phyloP scores from a whole-genome alignment of 2,329 filamentous ascomycete species.

The Aotearoamyces nothofagi region DNA sequence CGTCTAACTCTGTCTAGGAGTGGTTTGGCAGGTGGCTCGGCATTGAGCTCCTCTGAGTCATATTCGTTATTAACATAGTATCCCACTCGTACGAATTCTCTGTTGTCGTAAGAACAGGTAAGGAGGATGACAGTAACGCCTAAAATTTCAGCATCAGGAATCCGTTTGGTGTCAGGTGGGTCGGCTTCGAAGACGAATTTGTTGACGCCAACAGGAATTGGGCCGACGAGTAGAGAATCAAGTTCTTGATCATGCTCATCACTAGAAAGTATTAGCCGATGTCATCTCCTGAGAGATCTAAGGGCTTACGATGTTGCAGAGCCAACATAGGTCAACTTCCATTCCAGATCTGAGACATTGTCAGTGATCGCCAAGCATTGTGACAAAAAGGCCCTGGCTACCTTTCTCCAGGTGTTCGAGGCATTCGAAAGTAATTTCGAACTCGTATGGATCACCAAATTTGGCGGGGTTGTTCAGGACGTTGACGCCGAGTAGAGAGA shows the following conservation, averaged over 20 bases:
- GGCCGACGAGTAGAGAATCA: slow-evolving; percentile 88
- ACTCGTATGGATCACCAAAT: slow-evolving; percentile 86
- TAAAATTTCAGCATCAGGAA: slow-evolving; percentile 87
- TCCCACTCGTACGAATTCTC: slow-evolving; percentile 94
- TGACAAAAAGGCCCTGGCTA: slow-evolving; percentile 21
- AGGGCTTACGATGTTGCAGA: slow-evolving; percentile 81
- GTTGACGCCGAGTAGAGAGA: slow-evolving; percentile 88
- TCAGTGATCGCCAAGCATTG: slow-evolving; percentile 9
- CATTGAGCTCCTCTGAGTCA: slow-evolving; percentile 74
- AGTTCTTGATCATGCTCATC: slow-evolving; percentile 98
- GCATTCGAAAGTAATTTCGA: slow-evolving; percentile 98
- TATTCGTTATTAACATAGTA: slow-evolving; percentile 99
- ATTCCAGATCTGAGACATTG: slow-evolving; percentile 70
- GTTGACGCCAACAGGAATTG: slow-evolving; percentile 95
- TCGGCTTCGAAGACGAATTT: slow-evolving; percentile 98
- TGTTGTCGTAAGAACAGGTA: slow-evolving; percentile 88
- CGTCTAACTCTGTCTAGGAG: slow-evolving; percentile 83
- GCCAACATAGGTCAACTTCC: slow-evolving; percentile 98
- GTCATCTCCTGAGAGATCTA: slow-evolving; percentile 7
- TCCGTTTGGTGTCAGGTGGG: slow-evolving; percentile 75
- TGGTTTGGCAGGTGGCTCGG: slow-evolving; percentile 83
- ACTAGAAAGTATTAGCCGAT: slow-evolving; percentile 29
- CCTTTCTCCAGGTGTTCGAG: slow-evolving; percentile 89
- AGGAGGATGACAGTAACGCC: slow-evolving; percentile 95
- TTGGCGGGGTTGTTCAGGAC: slow-evolving; percentile 94